A percentile compares a stretch with the other conserved stretches of the same genome.
Evolutionary conservation across 805 yeast genomes (phyloP).

Genomic region (Yarrowia sp.): DNA sequence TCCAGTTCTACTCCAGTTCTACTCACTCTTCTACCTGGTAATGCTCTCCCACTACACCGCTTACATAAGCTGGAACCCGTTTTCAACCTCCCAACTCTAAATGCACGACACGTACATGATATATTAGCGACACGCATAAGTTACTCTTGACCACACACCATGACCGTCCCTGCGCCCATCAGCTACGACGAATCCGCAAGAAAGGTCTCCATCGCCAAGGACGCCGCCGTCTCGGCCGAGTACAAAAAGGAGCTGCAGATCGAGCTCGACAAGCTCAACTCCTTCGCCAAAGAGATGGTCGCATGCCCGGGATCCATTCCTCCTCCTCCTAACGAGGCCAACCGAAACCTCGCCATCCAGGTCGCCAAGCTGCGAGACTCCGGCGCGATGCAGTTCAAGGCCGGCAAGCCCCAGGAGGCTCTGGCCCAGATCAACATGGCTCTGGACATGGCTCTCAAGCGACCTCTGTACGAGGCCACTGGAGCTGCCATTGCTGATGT

Average conservation of each 20-base stretch:
- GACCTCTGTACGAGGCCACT: slow-evolving; percentile 44
- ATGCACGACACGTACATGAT: slow-evolving; percentile 9
- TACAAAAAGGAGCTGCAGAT: slow-evolving; percentile 32
- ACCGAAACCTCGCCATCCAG: slow-evolving; percentile 34
- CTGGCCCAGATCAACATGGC: slow-evolving; percentile 41
- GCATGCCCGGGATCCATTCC: slow-evolving; percentile 40
- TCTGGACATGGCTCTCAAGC: slow-evolving; percentile 42
- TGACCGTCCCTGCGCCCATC: slow-evolving; percentile 29
- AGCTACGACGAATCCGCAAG: slow-evolving; percentile 32
- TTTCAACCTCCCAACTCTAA: slow-evolving; percentile 16
- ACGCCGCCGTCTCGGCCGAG: slow-evolving; percentile 24
- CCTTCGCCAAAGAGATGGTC: slow-evolving; percentile 37
- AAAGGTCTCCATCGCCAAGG: slow-evolving; percentile 29
- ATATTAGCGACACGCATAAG: slow-evolving; percentile 18
- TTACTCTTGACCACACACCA: background rate
- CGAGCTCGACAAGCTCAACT: slow-evolving; percentile 37
- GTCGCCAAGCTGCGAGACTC: slow-evolving; percentile 40
- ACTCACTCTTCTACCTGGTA: too few species aligned
- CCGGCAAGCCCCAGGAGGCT: slow-evolving; percentile 39
- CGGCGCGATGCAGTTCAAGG: slow-evolving; percentile 37
- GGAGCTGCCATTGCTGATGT: slow-evolving; percentile 40
- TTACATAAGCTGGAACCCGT: slow-evolving; percentile 2
- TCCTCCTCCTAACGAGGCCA: slow-evolving; percentile 38
- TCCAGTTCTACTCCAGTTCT: too few species aligned
- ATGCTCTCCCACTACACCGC: too few species aligned